phyloP scores from a whole-genome alignment of 202 grass and related monocot species.

The Bolboschoenoplectus hybrid region DNA sequence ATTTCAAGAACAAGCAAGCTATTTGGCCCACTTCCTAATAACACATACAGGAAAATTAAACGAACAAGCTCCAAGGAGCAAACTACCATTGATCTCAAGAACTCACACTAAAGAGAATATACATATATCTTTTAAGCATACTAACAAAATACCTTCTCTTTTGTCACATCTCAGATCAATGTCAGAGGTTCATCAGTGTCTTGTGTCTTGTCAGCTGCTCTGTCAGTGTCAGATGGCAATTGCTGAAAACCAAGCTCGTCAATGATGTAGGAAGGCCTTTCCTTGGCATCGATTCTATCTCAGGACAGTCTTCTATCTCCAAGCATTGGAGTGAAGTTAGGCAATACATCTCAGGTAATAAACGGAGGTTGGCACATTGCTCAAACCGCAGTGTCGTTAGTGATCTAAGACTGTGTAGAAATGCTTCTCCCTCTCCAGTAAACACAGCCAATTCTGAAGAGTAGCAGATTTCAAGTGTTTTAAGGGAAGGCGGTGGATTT shows the following conservation, averaged over 20 bases:
- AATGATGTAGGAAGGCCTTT: not conserved
- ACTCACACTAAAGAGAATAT: not conserved
- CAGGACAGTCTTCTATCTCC: not conserved
- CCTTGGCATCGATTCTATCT: not conserved
- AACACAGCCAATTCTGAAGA: not conserved
- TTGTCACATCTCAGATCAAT: not conserved
- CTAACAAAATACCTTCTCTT: not conserved
- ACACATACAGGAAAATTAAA: not conserved
- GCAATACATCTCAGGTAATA: not conserved
- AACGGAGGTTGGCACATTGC: not conserved
- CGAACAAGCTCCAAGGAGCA: not conserved
- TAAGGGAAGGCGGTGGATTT: not conserved
- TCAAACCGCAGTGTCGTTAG: not conserved
- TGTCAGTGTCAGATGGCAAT: not conserved
- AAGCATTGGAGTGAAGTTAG: not conserved
- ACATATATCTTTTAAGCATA: not conserved
- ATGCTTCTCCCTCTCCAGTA: not conserved
- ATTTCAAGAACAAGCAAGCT: not conserved
- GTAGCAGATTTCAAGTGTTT: not conserved
- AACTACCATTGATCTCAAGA: not conserved
- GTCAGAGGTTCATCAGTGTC: not conserved
- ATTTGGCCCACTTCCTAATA: not conserved
- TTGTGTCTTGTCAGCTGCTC: not conserved
- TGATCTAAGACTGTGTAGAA: not conserved
- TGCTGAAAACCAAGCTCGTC: not conserved